A percentile compares a stretch with the other conserved stretches of the same genome.
phyloP scores from a whole-genome alignment of 495 filamentous ascomycete genomes.

The Tuber brumale region DNA sequence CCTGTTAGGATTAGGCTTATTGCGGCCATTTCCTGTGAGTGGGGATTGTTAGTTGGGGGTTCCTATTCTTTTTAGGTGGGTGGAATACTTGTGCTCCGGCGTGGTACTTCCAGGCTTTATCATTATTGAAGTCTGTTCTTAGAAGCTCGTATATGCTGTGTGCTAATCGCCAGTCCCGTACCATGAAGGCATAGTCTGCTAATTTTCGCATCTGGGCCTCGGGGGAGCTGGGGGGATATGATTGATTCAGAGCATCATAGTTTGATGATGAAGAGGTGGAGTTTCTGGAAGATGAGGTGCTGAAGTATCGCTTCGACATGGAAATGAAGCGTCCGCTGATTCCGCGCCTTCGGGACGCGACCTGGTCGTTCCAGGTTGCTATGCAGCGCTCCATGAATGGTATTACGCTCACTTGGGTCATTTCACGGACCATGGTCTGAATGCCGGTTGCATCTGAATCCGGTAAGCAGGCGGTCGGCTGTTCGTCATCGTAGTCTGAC shows the following conservation, averaged over 20 bases:
- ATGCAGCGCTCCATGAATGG: conserved; percentile 90
- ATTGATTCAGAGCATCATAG: conserved; percentile 69
- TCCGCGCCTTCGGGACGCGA: conserved; percentile 81
- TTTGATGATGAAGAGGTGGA: conserved; percentile 54
- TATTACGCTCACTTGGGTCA: conserved; percentile 84
- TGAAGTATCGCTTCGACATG: conserved; percentile 80
- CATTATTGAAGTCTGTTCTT: conserved; percentile 77
- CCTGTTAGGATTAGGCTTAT: conserved; percentile 71
- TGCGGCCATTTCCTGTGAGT: conserved; percentile 78
- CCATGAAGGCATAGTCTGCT: conserved; percentile 92
- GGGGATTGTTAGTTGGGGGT: neutral
- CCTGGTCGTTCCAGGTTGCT: conserved; percentile 92
- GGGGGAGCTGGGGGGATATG: conserved; percentile 72
- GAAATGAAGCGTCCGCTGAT: conserved; percentile 84
- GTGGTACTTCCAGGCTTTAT: conserved; percentile 95
- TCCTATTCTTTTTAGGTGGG: neutral
- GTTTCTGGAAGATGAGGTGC: conserved; percentile 47
- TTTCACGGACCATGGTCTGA: conserved; percentile 78
- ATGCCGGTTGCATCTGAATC: conserved; percentile 87
- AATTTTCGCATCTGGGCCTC: conserved; percentile 90
- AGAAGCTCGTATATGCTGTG: conserved; percentile 85
- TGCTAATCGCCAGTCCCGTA: conserved; percentile 90
- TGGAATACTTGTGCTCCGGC: conserved; percentile 55
- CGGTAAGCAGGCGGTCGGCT: conserved; percentile 68
- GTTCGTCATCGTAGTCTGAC: conserved; percentile 45